A percentile compares a stretch with the other conserved stretches of the same genome.
Conservation (phyloP, 2,329 filamentous ascomycete species). For the Trichophyton rubrum region DNA sequence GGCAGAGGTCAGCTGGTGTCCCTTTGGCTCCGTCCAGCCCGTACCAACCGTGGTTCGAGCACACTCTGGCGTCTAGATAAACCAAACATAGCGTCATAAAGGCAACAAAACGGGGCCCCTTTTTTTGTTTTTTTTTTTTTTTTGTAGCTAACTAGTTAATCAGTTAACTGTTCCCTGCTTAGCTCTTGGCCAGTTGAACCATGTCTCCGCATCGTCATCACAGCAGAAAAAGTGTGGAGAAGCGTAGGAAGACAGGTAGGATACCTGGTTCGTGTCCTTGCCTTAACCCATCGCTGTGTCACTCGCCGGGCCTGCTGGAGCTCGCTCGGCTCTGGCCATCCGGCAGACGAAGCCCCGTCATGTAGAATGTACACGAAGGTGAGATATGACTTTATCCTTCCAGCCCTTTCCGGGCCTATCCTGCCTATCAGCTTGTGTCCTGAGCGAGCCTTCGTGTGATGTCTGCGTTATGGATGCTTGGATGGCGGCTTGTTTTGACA, state of each 20-base stretch:
- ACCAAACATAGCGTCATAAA: slow-evolving; percentile 4
- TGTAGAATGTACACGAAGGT: neutral
- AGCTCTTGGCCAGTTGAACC: too few species aligned
- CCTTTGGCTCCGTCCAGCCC: neutral
- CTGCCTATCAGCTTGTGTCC: neutral
- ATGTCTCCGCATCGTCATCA: neutral
- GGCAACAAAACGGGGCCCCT: neutral
- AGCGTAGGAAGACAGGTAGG: neutral
- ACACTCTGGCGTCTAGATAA: neutral
- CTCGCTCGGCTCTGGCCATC: neutral
- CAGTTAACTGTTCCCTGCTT: neutral
- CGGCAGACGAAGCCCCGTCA: neutral
- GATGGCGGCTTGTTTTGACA: neutral
- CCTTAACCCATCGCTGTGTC: too few species aligned
- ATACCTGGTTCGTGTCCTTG: neutral
- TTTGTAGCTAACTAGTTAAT: too few species aligned
- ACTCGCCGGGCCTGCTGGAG: neutral
- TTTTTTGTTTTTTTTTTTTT: neutral
- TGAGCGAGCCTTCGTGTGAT: neutral
- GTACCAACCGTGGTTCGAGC: neutral
- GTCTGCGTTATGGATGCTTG: neutral
- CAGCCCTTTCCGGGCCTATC: slow-evolving; percentile 4
- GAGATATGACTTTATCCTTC: neutral
- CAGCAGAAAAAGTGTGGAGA: neutral
- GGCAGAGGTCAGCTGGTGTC: neutral